These are phyloP conservation scores for Hippophae gyantsensis DNA, from an alignment of 306 rosid genomes.

Conservation along the genomic window DNA sequence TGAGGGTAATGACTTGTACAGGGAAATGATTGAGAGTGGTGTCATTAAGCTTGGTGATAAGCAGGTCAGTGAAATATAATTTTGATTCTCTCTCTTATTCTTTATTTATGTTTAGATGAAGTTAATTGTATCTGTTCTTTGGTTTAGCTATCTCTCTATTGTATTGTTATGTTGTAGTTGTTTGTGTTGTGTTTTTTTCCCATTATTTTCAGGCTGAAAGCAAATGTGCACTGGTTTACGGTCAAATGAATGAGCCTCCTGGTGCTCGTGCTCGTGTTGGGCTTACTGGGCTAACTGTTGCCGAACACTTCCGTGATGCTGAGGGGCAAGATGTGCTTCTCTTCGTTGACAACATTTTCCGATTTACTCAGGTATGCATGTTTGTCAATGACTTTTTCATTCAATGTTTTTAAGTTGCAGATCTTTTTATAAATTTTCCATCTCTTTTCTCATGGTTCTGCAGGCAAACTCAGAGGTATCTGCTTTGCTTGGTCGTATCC, in stretches of 20 bases:
- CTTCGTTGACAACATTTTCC: constrained; percentile 94
- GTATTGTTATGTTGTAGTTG: not conserved
- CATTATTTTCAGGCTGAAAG: constrained; percentile 56
- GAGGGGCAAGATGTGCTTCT: constrained; percentile 99
- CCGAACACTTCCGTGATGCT: constrained; percentile 98
- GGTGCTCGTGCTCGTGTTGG: constrained; percentile 99
- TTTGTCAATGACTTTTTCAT: not conserved
- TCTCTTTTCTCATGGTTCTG: constrained; percentile 7
- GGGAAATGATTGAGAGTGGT: constrained; percentile 99
- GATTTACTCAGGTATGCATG: constrained; percentile 75
- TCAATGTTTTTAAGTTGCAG: not conserved
- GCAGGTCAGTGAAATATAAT: constrained; percentile 42
- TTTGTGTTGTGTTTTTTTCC: constrained; percentile 1
- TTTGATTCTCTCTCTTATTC: no score
- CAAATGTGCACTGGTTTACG: constrained; percentile 96
- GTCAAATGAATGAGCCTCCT: constrained; percentile 99
- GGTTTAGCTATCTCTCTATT: not conserved
- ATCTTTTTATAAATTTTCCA: no score
- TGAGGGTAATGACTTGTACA: constrained; percentile 95
- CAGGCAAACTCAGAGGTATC: constrained; percentile 99
- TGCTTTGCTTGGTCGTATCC: constrained; percentile 99
- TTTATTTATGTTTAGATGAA: no score
- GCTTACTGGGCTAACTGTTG: constrained; percentile 88
- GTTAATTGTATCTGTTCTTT: no score
- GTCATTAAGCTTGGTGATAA: constrained; percentile 97